Base-by-base conservation (phyloP, 31 red algal genomes). In the Endocladia muricata region DNA sequence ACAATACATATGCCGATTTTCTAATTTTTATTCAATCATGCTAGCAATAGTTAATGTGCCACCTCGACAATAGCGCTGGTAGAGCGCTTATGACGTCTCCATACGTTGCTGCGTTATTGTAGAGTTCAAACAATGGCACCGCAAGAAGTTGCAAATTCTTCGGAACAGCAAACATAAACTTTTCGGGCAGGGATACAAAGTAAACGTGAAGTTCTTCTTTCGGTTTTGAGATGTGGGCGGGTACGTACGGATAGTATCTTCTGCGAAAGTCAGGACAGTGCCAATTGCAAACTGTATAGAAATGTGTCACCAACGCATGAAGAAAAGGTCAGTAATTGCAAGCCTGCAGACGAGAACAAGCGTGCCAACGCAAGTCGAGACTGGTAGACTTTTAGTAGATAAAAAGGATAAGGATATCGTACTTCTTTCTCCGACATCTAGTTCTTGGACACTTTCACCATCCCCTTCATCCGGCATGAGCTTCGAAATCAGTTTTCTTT, bases 71-170 rank as follows among this genome's bases (percentile, higher is more conserved):
- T 11, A 92, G 61, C 3, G 74, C 68, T 15, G 88, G 78, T 33
- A 92, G 58, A 37, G 88, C 49, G 30, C 70, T 61, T 58, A 92
- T 92, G 25, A 92, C 81, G 31, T 84, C 79, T 6, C 88, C 88
- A 59, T 92, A 92, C 3, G 81, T 84, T 19, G 43, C 70, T 30
- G 78, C 29, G 48, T 92, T 92, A 62, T 84, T 84, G 70, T 61
- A 94, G n/a, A 94, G 23, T 15, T 94, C 85, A 68, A 89, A 94
- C 3, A 94, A 41, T 5, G 91, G 91, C 29, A 94, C 86, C 23
- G 91, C 85, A 3, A 94, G 17, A 5, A 94, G 84, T 52, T 89
- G 74, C 72, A 89, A 61, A 39, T 88, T 77, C 36, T 83, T 89
- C 19, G 91, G 91, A 23, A 94, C 91, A 0, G 84, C 71, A 84